Evolutionary conservation across 139 green algal genomes (phyloP).

Genomic region (Closterium sp.): DNA sequence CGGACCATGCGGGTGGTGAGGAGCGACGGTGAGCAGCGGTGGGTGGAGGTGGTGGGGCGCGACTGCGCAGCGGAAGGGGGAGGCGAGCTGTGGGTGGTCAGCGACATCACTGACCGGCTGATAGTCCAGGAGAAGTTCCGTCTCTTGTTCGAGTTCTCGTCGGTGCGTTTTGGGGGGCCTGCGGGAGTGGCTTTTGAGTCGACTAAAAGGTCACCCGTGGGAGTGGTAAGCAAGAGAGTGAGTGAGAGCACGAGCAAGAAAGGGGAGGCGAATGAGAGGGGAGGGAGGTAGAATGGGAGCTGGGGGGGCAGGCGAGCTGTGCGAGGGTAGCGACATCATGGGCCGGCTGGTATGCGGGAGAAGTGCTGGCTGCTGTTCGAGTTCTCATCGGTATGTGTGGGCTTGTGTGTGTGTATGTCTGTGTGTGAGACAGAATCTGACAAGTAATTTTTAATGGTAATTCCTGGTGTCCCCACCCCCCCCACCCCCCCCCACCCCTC

Average conservation of each 20-base stretch:
- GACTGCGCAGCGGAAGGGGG: background rate
- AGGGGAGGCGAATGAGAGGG: too few species aligned
- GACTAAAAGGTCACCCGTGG: too few species aligned
- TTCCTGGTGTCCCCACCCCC: too few species aligned
- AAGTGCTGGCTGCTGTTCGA: background rate
- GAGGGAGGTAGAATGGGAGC: too few species aligned
- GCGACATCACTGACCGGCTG: slow-evolving; percentile 4
- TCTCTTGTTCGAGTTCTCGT: slow-evolving; percentile 12
- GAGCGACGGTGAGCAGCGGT: slow-evolving; percentile 22
- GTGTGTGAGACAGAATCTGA: too few species aligned
- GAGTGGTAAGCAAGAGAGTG: too few species aligned
- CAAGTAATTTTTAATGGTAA: too few species aligned
- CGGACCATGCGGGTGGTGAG: background rate
- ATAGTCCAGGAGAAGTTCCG: slow-evolving; percentile 6
- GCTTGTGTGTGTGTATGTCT: background rate
- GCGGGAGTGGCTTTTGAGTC: too few species aligned
- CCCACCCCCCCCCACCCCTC: too few species aligned
- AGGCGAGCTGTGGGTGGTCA: background rate
- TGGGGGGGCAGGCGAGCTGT: too few species aligned
- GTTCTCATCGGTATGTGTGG: background rate
- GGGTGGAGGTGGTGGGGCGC: slow-evolving; percentile 8
- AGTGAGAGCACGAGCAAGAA: too few species aligned
- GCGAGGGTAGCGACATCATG: too few species aligned
- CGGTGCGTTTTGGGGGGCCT: background rate
- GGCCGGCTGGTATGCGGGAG: background rate